phyloP scores from a whole-genome alignment of 1,284 basidiomycete genomes.

The Apiotrichum veenhuisii region DNA sequence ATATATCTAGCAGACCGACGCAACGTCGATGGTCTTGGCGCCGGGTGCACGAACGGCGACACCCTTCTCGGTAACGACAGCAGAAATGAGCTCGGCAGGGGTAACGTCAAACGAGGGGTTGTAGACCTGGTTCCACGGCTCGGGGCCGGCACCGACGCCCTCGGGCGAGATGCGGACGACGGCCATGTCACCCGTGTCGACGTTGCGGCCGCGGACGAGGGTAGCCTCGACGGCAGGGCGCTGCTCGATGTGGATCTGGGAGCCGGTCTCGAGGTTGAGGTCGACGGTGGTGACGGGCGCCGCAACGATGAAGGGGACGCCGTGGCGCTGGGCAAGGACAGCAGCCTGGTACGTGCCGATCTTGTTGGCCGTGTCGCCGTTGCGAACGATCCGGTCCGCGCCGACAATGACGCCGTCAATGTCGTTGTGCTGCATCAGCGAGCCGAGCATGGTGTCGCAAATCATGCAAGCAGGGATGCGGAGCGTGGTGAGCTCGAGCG shows the following conservation, averaged over 20 bases:
- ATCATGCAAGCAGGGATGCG: conserved; percentile 84
- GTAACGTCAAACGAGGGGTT: conserved; percentile 94
- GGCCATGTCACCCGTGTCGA: conserved; percentile 41
- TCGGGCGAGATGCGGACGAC: conserved; percentile 49
- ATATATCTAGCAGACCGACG: conserved; percentile 30
- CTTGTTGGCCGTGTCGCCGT: conserved; percentile 95
- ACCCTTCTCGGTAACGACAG: conserved; percentile 83
- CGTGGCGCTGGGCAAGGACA: conserved; percentile 75
- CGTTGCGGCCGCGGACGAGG: conserved; percentile 65
- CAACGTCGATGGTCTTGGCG: conserved; percentile 43
- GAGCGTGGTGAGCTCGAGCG: conserved; percentile 76
- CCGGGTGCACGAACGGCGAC: conserved; percentile 59
- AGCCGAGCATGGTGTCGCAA: conserved; percentile 88
- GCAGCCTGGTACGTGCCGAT: conserved; percentile 89
- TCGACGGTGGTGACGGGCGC: conserved; percentile 87
- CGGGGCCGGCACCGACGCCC: conserved; percentile 42
- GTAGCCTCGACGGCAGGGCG: conserved; percentile 79
- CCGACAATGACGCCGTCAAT: conserved; percentile 85
- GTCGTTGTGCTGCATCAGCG: conserved; percentile 76
- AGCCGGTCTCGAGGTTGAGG: conserved; percentile 67
- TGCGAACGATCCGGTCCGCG: conserved; percentile 77
- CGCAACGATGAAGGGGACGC: conserved; percentile 82
- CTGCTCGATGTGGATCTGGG: conserved; percentile 87
- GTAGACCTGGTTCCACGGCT: conserved; percentile 59
- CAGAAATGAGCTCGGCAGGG: conserved; percentile 64